Base-by-base conservation (phyloP, 495 filamentous ascomycete genomes). In the Penicillium coffeae region DNA sequence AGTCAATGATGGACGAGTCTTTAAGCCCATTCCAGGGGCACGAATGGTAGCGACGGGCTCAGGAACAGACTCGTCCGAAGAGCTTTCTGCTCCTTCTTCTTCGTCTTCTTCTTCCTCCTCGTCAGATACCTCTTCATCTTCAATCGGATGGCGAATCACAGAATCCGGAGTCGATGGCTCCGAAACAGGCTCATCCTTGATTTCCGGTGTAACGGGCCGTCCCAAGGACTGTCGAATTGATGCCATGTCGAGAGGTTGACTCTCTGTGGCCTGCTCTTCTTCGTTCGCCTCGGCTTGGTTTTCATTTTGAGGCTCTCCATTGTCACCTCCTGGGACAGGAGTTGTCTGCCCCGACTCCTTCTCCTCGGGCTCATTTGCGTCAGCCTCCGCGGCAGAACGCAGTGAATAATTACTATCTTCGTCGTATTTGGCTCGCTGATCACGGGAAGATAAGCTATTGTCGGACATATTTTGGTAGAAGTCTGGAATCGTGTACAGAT, bases 21-120 rank as follows among this genome's bases (percentile, higher is more conserved):
- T 96, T 30, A 98, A 78, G 63, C 83, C 88, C 38, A 86, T 84
- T 13, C 92, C 90, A 18, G 88, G 85, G 4, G 92, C 84, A 49
- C 89, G 91, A 70, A 97, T 90, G 3, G 94, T 97, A 3, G 94
- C 90, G 27, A 90, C 65, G 18, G 83, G 82, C 52, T 96, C 91
- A 2, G 92, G 89, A 33, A 98, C 79, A 20, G 73, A 67, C 47
- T 76, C 64, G 18, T 72, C 69, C 0, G 57, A 55, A 0, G 66
- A 67, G 14, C 55, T 60, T 3, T 63, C 65, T 0, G 41, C 44
- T 4, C 63, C 62, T n/a, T 70, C 64, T 0, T 53, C 41, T 14
- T 56, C 40, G 13, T 57, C 13, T 2, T 49, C 27, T 19, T 59
- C 48, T 19, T 52, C 50, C 1, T 66, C 60, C 0, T 55, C 47